Percentiles rank a stretch among this genome's conserved stretches.
These are phyloP conservation scores for Mortierella sp. DNA, from an alignment of 371 early-diverging fungal species.

Conservation along the genomic window DNA sequence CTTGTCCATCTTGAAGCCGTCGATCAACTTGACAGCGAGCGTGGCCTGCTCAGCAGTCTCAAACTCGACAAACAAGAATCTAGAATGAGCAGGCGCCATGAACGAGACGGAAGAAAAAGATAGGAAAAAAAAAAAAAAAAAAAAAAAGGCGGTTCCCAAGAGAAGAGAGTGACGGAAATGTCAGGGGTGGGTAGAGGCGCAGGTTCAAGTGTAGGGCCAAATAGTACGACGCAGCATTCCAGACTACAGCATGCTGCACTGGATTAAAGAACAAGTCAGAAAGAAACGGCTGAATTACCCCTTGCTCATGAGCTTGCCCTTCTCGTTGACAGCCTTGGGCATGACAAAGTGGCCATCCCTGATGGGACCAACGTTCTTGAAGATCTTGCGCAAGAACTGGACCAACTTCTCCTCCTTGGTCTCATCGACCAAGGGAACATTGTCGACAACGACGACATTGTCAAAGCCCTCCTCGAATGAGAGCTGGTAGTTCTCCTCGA, in stretches of 20 bases:
- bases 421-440: constrained; percentile 90
- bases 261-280: neutral
- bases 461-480: constrained; percentile 80
- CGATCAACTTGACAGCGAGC: constrained; percentile 79
- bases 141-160: no score
- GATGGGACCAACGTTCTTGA: constrained; percentile 83
- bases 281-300: constrained; percentile 67
- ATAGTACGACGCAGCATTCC: neutral
- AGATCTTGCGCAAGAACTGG: constrained; percentile 81
- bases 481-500: constrained; percentile 82
- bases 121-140: no score
- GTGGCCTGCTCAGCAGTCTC: constrained; percentile 87
- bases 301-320: constrained; percentile 80
- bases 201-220: neutral
- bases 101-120: neutral
- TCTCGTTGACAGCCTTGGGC: constrained; percentile 83
- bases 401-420: constrained; percentile 88
- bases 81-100: constrained; percentile 34
- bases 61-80: constrained; percentile 95
- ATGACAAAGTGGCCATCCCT: constrained; percentile 86
- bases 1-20: constrained; percentile 87
- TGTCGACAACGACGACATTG: constrained; percentile 91
- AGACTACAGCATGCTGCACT: neutral
- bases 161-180: neutral
- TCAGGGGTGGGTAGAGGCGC: neutral